phyloP scores from a whole-genome alignment of 208 protist genomes.

The Leishmania turanica region DNA sequence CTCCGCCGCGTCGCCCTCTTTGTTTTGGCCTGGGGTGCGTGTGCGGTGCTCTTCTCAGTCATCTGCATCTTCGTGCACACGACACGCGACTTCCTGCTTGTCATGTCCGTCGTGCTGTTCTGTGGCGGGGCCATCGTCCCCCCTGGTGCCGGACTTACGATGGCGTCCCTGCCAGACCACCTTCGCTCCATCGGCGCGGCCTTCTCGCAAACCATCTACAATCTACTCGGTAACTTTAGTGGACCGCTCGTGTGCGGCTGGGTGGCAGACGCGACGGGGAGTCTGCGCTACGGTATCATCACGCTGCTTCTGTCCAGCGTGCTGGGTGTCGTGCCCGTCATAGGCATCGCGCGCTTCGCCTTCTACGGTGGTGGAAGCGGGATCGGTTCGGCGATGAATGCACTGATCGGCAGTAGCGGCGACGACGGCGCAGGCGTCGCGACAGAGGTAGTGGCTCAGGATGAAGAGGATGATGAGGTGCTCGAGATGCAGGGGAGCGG shows the following conservation, averaged over 20 bases:
- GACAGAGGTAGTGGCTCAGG: background rate
- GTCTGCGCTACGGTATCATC: constrained; percentile 78
- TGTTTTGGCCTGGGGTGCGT: constrained; percentile 48
- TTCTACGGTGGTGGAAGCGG: constrained; percentile 8
- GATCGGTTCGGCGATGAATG: background rate
- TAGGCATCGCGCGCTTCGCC: constrained; percentile 46
- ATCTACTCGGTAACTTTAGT: constrained; percentile 89
- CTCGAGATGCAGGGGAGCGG: background rate
- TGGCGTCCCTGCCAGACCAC: constrained; percentile 66
- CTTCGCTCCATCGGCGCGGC: constrained; percentile 68
- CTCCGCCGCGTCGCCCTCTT: constrained; percentile 63
- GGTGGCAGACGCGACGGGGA: constrained; percentile 65
- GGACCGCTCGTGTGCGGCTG: constrained; percentile 87
- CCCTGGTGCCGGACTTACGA: constrained; percentile 72
- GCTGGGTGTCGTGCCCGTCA: constrained; percentile 65
- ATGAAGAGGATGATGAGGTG: background rate
- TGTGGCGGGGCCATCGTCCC: constrained; percentile 88
- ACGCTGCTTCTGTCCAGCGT: constrained; percentile 66
- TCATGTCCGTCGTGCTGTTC: constrained; percentile 89
- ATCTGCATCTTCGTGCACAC: constrained; percentile 77
- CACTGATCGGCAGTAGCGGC: background rate
- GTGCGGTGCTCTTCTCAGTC: constrained; percentile 63
- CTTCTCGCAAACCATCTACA: constrained; percentile 88
- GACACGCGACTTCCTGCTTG: constrained; percentile 65
- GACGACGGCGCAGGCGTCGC: background rate